phyloP scores from a whole-genome alignment of 176 grass and related monocot species.

The Oryza glaberrima region DNA sequence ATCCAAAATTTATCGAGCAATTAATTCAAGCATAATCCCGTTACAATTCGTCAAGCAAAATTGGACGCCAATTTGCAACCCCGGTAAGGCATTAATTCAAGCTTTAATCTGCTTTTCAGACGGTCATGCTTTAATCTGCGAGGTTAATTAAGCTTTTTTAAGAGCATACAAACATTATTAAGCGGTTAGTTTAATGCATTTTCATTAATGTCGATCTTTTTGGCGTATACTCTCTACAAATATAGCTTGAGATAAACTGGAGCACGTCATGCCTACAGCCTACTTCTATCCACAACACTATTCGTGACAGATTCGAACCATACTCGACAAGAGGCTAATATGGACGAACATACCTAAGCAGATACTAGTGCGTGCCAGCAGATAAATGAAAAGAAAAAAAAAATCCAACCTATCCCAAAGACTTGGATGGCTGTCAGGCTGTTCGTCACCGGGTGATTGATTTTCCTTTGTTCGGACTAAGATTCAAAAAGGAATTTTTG shows the following conservation, averaged over 20 bases:
- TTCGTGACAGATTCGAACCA: background rate
- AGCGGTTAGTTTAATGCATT: background rate
- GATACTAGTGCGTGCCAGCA: no score
- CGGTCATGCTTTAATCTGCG: no score
- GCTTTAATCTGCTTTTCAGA: no score
- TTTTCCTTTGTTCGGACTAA: background rate
- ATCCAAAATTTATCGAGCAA: background rate
- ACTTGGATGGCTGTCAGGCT: background rate
- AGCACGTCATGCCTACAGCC: background rate
- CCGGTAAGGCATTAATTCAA: no score
- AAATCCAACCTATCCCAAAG: background rate
- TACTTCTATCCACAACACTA: background rate
- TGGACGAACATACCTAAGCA: background rate
- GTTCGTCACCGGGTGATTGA: background rate
- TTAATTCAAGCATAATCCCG: no score
- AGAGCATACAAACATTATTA: background rate
- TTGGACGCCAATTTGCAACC: no score
- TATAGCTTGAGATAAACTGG: background rate
- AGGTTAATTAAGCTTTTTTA: background rate
- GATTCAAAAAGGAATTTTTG: background rate
- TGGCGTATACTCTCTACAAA: background rate
- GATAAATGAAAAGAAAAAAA: background rate
- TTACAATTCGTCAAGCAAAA: no score
- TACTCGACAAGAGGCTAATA: background rate
- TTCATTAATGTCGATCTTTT: background rate